Conservation (phyloP, 345 rosid species). For the Carallia brachiata region DNA sequence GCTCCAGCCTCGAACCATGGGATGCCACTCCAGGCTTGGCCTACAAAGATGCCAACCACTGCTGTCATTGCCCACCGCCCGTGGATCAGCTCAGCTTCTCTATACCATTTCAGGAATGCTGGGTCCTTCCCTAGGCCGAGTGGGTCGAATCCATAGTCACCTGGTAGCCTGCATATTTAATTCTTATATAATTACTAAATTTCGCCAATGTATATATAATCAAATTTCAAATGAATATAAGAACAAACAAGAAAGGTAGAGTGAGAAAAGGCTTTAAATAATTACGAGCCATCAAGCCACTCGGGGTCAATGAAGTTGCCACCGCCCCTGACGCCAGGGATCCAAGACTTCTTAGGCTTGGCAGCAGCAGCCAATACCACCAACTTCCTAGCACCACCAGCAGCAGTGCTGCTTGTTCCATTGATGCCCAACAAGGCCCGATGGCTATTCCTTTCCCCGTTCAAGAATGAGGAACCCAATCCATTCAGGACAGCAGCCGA, state of each 20-base stretch:
- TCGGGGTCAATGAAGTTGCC: slow-evolving; percentile 87
- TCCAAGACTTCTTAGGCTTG: slow-evolving; percentile 83
- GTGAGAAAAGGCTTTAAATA: neutral
- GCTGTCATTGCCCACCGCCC: slow-evolving; percentile 98
- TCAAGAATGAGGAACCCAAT: slow-evolving; percentile 71
- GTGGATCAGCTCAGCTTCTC: slow-evolving; percentile 97
- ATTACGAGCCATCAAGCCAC: slow-evolving; percentile 99
- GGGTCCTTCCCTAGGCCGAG: slow-evolving; percentile 97
- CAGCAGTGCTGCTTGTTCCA: slow-evolving; percentile 5
- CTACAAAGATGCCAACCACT: slow-evolving; percentile 80
- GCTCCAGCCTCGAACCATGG: slow-evolving; percentile 99
- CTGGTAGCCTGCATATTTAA: slow-evolving; percentile 65
- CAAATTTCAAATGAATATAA: neutral
- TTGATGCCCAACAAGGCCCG: slow-evolving; percentile 30
- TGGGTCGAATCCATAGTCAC: slow-evolving; percentile 94
- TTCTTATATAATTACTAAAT: too few species aligned
- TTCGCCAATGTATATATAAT: neutral
- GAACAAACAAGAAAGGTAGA: neutral
- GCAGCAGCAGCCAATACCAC: slow-evolving; percentile 41
- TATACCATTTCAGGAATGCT: slow-evolving; percentile 93
- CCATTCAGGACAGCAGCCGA: slow-evolving; percentile 79
- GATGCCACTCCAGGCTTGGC: slow-evolving; percentile 96
- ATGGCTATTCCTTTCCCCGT: slow-evolving; percentile 48
- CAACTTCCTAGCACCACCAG: slow-evolving; percentile 35
- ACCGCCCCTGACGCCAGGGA: slow-evolving; percentile 86